Evolutionary conservation across 768 basidiomycete species (phyloP), one percentile per base, ranked within the genome.

Genomic region (Tylopilus felleus): DNA sequence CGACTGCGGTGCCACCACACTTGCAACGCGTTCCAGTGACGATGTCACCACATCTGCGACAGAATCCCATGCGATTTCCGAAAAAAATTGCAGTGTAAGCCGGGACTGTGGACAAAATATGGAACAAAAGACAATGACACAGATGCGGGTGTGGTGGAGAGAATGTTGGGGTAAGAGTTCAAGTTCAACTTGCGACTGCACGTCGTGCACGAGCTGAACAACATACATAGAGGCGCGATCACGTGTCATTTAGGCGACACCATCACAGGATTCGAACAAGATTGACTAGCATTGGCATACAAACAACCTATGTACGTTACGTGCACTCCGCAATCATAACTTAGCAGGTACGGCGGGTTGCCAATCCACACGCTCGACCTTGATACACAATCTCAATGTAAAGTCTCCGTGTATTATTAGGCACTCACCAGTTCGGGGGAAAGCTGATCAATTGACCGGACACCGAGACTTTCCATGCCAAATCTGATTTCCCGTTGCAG

Each of bases 1-100:
- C 90, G 51, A 89, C 90, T 50, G 87, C 74, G 17, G 77, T 74
- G 50, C 91, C 91, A 59, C 91, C 90, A 69, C 90, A 93, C 70
- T 81, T 85, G 71, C 89, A 92, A 49, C 86, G 86, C 40, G 74
- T 70, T 46, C 82, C 82, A 33, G 76, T 65, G 29, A 92, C 89
- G 54, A 93, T 90, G 58, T 92, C 87, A 53, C 90, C 91, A 65
- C 90, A 93, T 66, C 88, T 78, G 55, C 88, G 80, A 74, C 91
- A 93, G 64, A 93, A 93, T 22, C 86, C 87, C 90, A 93, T 93
- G 25, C 22, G 40, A 56, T 46, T 40, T 25, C 46, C 27, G 40
- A 21, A 21, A 38, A 38, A n/a, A 8, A 35, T 17, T 27, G 31
- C 25, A 16, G 6, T 9, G 22, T 21, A 33, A 38, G 28, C 46